Conservation (phyloP, 2,329 filamentous ascomycete species). For the Pseudogymnoascus verrucosus region DNA sequence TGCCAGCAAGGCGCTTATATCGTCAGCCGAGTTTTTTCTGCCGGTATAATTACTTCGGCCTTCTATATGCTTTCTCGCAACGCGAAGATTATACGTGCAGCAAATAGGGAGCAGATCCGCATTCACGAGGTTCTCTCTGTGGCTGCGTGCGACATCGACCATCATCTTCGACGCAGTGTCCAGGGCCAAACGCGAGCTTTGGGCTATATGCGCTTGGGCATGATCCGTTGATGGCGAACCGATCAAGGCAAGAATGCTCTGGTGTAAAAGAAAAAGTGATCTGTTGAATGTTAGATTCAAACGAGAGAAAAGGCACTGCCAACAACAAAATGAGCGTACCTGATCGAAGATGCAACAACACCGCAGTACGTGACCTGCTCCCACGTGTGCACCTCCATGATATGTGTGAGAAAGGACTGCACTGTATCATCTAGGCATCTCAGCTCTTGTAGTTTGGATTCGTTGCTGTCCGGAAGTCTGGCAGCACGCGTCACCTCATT, state of each 20-base stretch:
- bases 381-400: too few species aligned
- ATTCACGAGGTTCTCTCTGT: neutral
- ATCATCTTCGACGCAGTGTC: conserved; percentile 5
- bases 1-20: too few species aligned
- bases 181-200: neutral
- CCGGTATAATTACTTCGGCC: too few species aligned
- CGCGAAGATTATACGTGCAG: neutral
- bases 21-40: too few species aligned
- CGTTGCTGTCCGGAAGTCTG: conserved; percentile 11
- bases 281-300: neutral
- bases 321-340: too few species aligned
- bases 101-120: neutral
- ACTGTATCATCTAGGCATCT: neutral
- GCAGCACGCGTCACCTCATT: conserved; percentile 14
- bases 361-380: too few species aligned
- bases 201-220: neutral
- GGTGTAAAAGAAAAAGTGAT: conserved; percentile 6
- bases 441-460: conserved; percentile 13
- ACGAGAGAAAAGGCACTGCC: too few species aligned
- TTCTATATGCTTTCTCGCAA: neutral
- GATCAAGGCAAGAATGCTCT: neutral
- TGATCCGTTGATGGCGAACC: neutral
- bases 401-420: too few species aligned
- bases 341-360: too few species aligned
- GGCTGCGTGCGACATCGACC: neutral